Evolutionary conservation across 75 land plant genomes (phyloP).

Genomic region (Azolla pinnata): DNA sequence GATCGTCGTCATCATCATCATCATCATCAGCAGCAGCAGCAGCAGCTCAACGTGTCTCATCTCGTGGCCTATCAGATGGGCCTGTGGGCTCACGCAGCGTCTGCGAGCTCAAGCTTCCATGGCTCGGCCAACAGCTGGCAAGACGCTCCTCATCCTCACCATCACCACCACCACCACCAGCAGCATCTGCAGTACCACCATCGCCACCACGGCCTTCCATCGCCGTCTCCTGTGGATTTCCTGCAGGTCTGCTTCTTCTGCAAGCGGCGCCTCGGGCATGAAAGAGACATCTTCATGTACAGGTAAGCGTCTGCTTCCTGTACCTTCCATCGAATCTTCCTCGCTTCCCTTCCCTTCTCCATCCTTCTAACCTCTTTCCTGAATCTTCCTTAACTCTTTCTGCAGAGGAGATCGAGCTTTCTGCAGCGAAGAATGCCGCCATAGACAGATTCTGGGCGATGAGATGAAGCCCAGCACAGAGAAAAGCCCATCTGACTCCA

Average conservation of each 20-base stretch:
- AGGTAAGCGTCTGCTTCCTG: no score
- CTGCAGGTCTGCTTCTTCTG: constrained; percentile 31
- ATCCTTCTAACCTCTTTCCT: no score
- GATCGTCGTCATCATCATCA: neutral
- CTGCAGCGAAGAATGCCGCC: constrained; percentile 62
- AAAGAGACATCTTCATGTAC: constrained; percentile 41
- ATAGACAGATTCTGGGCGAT: constrained; percentile 48
- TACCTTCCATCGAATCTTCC: no score
- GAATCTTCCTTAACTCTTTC: neutral
- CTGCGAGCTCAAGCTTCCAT: neutral
- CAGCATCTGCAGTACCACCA: no score
- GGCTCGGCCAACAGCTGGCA: neutral
- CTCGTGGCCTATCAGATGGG: neutral
- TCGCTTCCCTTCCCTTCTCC: no score
- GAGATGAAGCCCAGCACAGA: no score
- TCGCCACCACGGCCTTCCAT: neutral
- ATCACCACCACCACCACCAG: no score
- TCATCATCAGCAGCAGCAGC: neutral
- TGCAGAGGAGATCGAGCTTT: constrained; percentile 70
- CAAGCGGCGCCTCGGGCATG: constrained; percentile 22
- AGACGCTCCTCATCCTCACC: no score
- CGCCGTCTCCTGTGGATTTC: constrained; percentile 11
- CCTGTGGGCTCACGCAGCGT: neutral
- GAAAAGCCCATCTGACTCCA: no score
- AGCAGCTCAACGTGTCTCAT: neutral